phyloP scores from a whole-genome alignment of 2,329 filamentous ascomycete species.

The Talaromyces marneffei region DNA sequence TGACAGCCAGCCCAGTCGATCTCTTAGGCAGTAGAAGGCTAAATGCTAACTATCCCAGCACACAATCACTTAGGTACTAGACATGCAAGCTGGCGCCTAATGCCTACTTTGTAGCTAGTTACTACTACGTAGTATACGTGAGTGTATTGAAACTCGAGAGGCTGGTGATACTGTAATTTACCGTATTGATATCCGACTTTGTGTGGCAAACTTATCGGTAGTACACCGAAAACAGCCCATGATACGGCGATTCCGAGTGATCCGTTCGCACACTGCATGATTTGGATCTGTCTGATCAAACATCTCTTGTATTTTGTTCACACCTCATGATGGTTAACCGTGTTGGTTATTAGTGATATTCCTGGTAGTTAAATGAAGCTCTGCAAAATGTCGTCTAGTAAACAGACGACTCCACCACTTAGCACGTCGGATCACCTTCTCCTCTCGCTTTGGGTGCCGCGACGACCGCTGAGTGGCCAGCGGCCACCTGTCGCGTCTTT shows the following conservation, averaged over 20 bases:
- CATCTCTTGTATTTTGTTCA: not conserved
- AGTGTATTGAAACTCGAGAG: not conserved
- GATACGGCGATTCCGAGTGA: conserved; percentile 1
- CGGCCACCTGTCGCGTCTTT: conserved; percentile 1
- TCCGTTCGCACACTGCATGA: conserved; percentile 1
- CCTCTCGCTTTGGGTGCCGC: not conserved
- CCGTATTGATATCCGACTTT: not conserved
- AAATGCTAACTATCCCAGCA: not conserved
- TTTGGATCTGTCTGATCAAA: not conserved
- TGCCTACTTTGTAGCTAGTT: no score
- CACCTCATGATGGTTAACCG: not conserved
- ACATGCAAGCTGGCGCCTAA: not conserved
- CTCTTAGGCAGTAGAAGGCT: not conserved
- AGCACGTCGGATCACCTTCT: not conserved
- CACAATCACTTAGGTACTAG: not conserved
- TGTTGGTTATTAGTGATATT: not conserved
- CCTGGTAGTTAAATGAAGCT: not conserved
- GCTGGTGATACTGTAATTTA: not conserved
- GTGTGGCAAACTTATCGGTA: not conserved
- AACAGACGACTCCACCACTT: not conserved
- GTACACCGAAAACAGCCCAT: conserved; percentile 1
- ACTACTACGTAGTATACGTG: no score
- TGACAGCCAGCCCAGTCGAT: not conserved
- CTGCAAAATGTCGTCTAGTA: not conserved
- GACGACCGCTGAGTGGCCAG: not conserved